phyloP scores from a whole-genome alignment of 441 rosid species.

The Corymbia calophylla region DNA sequence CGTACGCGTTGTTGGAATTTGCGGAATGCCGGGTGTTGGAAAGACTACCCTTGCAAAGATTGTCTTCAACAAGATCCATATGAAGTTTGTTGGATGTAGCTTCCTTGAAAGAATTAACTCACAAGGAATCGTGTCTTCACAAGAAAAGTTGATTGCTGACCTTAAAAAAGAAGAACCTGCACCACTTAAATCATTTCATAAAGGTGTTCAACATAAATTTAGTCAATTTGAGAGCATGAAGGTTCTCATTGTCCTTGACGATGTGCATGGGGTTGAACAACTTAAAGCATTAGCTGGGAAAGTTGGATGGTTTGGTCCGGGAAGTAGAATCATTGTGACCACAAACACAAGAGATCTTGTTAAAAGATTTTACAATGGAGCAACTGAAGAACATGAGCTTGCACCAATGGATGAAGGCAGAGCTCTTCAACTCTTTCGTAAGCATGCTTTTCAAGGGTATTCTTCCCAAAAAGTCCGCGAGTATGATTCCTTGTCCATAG shows the following conservation, averaged over 20 bases:
- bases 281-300: rapidly evolving
- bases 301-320: rapidly evolving
- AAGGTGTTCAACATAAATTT: rapidly evolving
- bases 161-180: rapidly evolving
- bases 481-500: neutral
- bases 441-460: neutral
- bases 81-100: rapidly evolving
- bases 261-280: neutral
- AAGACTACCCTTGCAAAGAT: neutral
- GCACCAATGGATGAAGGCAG: rapidly evolving
- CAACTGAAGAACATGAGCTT: neutral
- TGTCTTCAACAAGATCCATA: neutral
- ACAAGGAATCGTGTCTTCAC: rapidly evolving
- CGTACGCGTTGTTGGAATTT: neutral
- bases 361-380: too few species aligned
- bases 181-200: rapidly evolving
- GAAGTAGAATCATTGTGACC: neutral
- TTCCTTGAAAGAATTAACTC: neutral
- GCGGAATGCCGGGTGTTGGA: rapidly evolving
- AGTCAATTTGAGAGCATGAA: rapidly evolving
- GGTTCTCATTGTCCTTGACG: neutral
- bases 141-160: neutral
- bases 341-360: rapidly evolving
- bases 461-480: rapidly evolving
- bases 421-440: neutral